Evolutionary conservation across 1,284 basidiomycete genomes (phyloP), one percentile per base, ranked within the genome.

Genomic region (Marasmius oreades): DNA sequence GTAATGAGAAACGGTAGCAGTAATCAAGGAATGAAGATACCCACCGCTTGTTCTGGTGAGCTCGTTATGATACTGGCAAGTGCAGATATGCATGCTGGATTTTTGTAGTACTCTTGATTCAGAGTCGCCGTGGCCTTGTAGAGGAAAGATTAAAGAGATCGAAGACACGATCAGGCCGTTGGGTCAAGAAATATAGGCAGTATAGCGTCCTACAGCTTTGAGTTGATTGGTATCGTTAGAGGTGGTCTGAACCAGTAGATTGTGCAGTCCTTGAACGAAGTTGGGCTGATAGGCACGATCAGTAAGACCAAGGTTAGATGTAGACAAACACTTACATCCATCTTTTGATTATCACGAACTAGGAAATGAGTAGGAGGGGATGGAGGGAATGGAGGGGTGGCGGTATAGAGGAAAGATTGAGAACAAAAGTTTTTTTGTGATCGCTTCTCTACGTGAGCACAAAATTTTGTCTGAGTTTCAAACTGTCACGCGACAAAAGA

Each of bases 21-120:
- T 5, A 34, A 24, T 37, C 46, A 16, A 36, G 52, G 24, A 28
- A 51, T 20, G 2, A 28, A 53, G 53, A 52, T 42, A 77, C 85
- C 66, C 65, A 90, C 88, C 24, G 84, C 67, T 62, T 77, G 75
- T 66, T 95, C 91, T 18, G 90, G 90, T 28, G 92, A 92, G 66
- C 84, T 90, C 33, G 91, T 88, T 55, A 95, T 81, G 68, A 98
- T 93, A 68, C 87, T 88, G 61, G 93, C 92, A 37, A 99, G 84
- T 26, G 92, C 94, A 52, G 95, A 86, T 60, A 99, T 93, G 69
- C 93, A 97, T 74, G 83, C 78, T 16, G 94, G 83, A 69, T 88
- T 86, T 77, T 93, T 95, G 84, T 94, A 98, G 77, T 85, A 97
- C 55, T 94, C 88, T 62, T 86, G 86, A 73, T 95, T 96, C 56